phyloP scores from a whole-genome alignment of 129 eudicot genomes.

The Scalesia atractyloides region DNA sequence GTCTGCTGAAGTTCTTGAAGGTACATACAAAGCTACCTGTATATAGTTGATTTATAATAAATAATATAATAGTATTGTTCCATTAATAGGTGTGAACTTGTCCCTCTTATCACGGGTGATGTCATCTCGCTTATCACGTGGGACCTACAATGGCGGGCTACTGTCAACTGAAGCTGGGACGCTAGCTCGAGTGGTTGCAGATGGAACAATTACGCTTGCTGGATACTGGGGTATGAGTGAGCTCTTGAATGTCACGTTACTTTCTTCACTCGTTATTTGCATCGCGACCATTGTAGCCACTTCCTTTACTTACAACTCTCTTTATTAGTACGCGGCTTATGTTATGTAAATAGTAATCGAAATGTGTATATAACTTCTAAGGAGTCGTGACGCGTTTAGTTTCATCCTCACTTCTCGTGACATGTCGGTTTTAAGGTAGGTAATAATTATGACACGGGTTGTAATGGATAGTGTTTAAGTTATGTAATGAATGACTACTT shows the following conservation, averaged over 20 bases:
- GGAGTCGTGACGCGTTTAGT: neutral
- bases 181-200: conserved; percentile 78
- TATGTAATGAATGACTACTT: neutral
- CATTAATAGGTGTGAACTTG: conserved; percentile 60
- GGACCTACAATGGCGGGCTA: conserved; percentile 79
- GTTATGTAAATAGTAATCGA: conserved; percentile 6
- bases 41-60: neutral
- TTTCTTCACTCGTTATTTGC: conserved; percentile 64
- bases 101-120: conserved; percentile 76
- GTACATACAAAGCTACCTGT: conserved; percentile 25
- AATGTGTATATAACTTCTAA: conserved; percentile 20
- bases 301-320: conserved; percentile 63
- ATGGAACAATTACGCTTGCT: conserved; percentile 65
- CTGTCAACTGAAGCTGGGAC: conserved; percentile 87
- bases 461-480: neutral
- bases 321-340: conserved; percentile 31
- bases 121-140: conserved; percentile 72
- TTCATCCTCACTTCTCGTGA: neutral
- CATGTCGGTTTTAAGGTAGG: neutral
- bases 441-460: conserved; percentile 3
- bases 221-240: conserved; percentile 70
- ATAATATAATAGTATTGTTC: neutral
- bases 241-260: conserved; percentile 60
- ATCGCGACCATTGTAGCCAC: conserved; percentile 62
- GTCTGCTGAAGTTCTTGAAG: conserved; percentile 72